Conservation (phyloP, 192 early-diverging fungal genomes). For the Backusella mclennaniae region DNA sequence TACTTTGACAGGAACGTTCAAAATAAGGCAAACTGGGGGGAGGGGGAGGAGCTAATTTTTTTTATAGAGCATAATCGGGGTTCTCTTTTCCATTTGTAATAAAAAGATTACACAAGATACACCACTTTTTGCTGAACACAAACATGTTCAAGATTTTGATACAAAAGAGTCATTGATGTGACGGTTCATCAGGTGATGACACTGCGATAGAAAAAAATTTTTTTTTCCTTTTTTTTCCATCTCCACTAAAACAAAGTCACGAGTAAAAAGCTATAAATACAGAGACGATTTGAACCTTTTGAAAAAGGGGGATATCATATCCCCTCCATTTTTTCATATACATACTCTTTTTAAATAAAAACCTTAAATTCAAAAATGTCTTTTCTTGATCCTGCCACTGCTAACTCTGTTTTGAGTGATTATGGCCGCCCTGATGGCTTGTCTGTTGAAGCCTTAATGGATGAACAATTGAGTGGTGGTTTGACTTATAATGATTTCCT, state of each 20-base stretch:
- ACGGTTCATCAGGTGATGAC: neutral
- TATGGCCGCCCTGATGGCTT: constrained; percentile 73
- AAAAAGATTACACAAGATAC: neutral
- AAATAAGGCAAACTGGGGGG: neutral
- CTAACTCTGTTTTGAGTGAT: constrained; percentile 3
- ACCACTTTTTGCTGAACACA: neutral
- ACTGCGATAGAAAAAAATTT: neutral
- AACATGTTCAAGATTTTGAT: neutral
- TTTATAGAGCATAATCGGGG: neutral
- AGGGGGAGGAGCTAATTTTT: neutral
- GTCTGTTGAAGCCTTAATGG: constrained; percentile 80
- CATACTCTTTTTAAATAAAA: constrained; percentile 3
- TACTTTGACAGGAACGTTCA: neutral
- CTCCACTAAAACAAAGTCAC: neutral
- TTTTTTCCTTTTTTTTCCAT: neutral
- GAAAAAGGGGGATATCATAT: constrained; percentile 3
- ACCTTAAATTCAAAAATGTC: neutral
- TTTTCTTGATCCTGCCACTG: constrained; percentile 1
- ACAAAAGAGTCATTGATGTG: neutral
- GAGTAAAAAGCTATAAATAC: neutral
- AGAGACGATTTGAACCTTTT: neutral
- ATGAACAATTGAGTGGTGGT: constrained; percentile 76
- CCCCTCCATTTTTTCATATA: constrained; percentile 8
- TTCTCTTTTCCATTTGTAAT: neutral
- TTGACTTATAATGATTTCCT: constrained; percentile 99